Evolutionary conservation across 306 rosid genomes (phyloP).

Genomic region (Ammopiptanthus mongolicus): DNA sequence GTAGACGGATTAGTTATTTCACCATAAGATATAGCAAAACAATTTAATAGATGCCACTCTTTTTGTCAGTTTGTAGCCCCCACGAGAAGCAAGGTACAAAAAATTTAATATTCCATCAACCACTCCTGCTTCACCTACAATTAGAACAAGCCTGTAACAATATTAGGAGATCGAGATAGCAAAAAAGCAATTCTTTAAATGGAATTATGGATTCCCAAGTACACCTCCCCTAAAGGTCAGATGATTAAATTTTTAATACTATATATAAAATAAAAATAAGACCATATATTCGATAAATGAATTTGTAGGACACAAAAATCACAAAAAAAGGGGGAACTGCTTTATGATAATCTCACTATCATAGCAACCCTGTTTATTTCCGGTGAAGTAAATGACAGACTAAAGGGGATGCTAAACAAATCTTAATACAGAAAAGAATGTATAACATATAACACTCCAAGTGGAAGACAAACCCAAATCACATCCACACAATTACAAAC

Average conservation of each 20-base stretch:
- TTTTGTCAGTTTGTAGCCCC: conserved; percentile 61
- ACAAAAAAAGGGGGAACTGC: not conserved
- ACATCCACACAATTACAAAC: conserved; percentile 53
- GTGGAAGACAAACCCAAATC: conserved; percentile 46
- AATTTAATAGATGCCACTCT: conserved; percentile 26
- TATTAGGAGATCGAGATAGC: too few species aligned
- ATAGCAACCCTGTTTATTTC: conserved; percentile 60
- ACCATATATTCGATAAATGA: conserved; percentile 18
- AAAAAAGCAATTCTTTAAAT: not conserved
- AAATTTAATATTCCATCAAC: conserved; percentile 19
- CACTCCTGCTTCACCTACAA: not conserved
- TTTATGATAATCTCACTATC: conserved; percentile 42
- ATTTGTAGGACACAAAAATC: conserved; percentile 7
- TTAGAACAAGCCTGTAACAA: conserved; percentile 2
- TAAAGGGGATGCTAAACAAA: conserved; percentile 43
- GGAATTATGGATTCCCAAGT: conserved; percentile 1
- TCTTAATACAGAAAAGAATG: conserved; percentile 89
- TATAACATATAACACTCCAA: conserved; percentile 45
- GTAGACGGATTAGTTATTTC: conserved; percentile 23
- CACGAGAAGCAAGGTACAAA: conserved; percentile 36
- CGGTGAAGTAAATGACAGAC: conserved; percentile 35
- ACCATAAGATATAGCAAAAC: not conserved
- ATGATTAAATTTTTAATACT: not conserved
- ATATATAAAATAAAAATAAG: not conserved
- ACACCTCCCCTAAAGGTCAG: not conserved